Conservation (phyloP, 2,329 filamentous ascomycete genomes). For the Trichophyton mentagrophytes region DNA sequence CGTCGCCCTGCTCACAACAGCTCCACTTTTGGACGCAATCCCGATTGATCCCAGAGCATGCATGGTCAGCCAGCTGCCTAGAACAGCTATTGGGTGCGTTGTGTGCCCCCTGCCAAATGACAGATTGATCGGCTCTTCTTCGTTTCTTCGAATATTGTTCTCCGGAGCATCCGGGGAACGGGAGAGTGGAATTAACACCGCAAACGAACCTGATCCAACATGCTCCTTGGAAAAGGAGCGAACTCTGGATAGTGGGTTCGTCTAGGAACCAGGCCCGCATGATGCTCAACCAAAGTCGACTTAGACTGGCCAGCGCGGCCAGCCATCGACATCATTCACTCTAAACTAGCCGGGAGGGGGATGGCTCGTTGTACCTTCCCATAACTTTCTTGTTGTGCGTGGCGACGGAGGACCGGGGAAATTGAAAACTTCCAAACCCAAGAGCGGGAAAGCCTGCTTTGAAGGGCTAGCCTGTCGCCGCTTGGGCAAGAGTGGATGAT, state of each 20-base stretch:
- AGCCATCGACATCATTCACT: no score
- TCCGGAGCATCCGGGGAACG: not conserved
- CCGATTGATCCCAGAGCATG: not conserved
- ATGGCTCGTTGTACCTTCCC: not conserved
- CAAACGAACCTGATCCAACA: not conserved
- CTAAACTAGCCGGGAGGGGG: no score
- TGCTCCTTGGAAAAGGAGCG: not conserved
- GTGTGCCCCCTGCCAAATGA: no score
- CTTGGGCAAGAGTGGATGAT: not conserved
- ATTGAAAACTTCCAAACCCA: not conserved
- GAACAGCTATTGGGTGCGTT: not conserved
- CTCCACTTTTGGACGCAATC: not conserved
- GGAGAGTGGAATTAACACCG: not conserved
- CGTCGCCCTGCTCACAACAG: not conserved
- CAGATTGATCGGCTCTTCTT: not conserved
- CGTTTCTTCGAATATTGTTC: not conserved
- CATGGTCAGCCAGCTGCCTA: not conserved
- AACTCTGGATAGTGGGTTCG: not conserved
- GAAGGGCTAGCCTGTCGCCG: not conserved
- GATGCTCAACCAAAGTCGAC: not conserved
- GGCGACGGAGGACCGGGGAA: conserved; percentile 2
- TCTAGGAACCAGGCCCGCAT: not conserved
- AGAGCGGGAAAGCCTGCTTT: not conserved
- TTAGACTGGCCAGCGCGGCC: not conserved
- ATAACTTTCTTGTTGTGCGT: not conserved